Evolutionary conservation across 371 early-diverging fungal species (phyloP).

Genomic region (Rhizopus microsporus): DNA sequence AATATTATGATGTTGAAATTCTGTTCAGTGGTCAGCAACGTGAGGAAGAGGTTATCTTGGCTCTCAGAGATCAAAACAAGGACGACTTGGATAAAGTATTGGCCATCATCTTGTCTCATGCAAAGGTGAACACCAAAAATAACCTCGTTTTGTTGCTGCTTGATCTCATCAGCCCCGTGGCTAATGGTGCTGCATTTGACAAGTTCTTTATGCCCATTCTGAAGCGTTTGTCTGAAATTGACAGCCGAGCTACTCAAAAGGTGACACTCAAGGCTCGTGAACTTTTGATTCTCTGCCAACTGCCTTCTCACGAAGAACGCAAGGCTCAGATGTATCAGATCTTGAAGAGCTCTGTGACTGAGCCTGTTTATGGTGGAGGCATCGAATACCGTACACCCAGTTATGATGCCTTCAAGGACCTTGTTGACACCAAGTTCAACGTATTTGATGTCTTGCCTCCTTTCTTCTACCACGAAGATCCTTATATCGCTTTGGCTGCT

Average conservation of each 20-base stretch:
- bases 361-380: slow-evolving; percentile 75
- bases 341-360: slow-evolving; percentile 77
- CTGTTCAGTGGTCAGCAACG: slow-evolving; percentile 75
- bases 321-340: slow-evolving; percentile 82
- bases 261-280: slow-evolving; percentile 94
- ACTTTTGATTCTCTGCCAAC: slow-evolving; percentile 87
- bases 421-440: slow-evolving; percentile 92
- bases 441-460: slow-evolving; percentile 94
- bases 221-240: slow-evolving; percentile 81
- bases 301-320: slow-evolving; percentile 93
- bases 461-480: slow-evolving; percentile 89
- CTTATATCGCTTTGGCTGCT: slow-evolving; percentile 83
- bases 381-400: slow-evolving; percentile 74
- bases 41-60: slow-evolving; percentile 85
- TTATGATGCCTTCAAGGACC: slow-evolving; percentile 83
- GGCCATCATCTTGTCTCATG: slow-evolving; percentile 79
- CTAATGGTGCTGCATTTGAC: slow-evolving; percentile 66
- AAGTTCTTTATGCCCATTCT: slow-evolving; percentile 79
- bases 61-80: slow-evolving; percentile 85
- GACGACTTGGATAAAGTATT: slow-evolving; percentile 78
- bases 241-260: slow-evolving; percentile 78
- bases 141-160: slow-evolving; percentile 77
- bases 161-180: slow-evolving; percentile 71
- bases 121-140: slow-evolving; percentile 81
- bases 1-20: slow-evolving; percentile 84